A percentile compares a stretch with the other conserved stretches of the same genome.
Conservation (phyloP, 2,329 filamentous ascomycete genomes). For the Ophiostoma quercus region DNA sequence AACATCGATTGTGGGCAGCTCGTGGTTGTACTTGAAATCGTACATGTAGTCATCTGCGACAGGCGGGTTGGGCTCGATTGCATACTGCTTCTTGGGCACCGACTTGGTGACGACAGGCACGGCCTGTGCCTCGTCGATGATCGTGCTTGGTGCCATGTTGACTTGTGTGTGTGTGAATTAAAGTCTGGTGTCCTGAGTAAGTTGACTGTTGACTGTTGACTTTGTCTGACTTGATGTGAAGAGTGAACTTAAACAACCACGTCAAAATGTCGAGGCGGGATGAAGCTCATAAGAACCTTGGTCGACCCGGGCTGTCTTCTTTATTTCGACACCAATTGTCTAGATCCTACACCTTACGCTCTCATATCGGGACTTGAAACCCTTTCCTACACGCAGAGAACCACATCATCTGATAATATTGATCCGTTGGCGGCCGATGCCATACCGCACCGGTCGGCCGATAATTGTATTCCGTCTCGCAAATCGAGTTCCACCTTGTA, state of each 20-base stretch:
- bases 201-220: background rate
- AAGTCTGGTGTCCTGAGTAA: background rate
- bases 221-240: background rate
- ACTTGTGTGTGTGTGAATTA: background rate
- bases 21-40: conserved; percentile 39
- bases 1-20: conserved; percentile 32
- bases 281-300: background rate
- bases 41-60: conserved; percentile 40
- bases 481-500: background rate
- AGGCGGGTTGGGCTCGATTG: conserved; percentile 27
- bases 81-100: conserved; percentile 19
- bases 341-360: background rate
- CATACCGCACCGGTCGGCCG: background rate
- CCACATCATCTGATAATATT: background rate
- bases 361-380: background rate
- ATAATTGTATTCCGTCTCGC: background rate
- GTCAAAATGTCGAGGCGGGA: background rate
- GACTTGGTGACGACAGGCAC: conserved; percentile 16
- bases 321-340: background rate
- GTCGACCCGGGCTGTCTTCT: background rate
- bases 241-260: background rate
- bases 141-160: conserved; percentile 17
- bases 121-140: conserved; percentile 17
- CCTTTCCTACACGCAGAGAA: background rate
- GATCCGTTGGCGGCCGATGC: background rate